These are phyloP conservation scores for Gypsophila paniculata DNA, from an alignment of 179 eudicot genomes.

Conservation along the genomic window DNA sequence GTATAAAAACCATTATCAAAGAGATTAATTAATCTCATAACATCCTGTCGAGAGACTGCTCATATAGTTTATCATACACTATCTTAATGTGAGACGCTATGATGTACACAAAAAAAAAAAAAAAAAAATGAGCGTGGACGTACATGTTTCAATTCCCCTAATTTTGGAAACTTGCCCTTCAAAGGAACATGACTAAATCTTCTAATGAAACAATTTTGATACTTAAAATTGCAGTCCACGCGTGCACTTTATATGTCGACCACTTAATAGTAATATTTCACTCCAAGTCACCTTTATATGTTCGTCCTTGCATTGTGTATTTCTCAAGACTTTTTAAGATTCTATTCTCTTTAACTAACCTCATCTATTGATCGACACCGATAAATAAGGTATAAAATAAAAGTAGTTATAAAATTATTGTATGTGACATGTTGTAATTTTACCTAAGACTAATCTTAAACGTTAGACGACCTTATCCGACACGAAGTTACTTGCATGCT, in stretches of 20 bases:
- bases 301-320: background rate
- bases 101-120: too few species aligned
- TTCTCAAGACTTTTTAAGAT: conserved; percentile 23
- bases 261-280: background rate
- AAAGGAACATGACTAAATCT: conserved; percentile 17
- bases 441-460: too few species aligned
- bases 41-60: too few species aligned
- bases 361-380: background rate
- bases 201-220: conserved; percentile 3
- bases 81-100: too few species aligned
- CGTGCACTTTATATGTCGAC: conserved; percentile 22
- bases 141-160: conserved; percentile 10
- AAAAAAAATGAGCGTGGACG: conserved; percentile 3
- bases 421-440: too few species aligned
- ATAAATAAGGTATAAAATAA: too few species aligned
- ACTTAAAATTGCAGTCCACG: conserved; percentile 21
- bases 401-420: too few species aligned
- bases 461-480: too few species aligned
- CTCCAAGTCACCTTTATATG: background rate
- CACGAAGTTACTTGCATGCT: too few species aligned
- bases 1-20: too few species aligned
- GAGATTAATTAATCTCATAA: too few species aligned
- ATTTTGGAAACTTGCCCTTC: conserved; percentile 9
- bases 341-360: conserved; percentile 24
- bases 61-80: too few species aligned